A percentile compares a stretch with the other conserved stretches of the same genome.
Conservation (phyloP, 164 flowering plant genomes). For the Stephania japonica region DNA sequence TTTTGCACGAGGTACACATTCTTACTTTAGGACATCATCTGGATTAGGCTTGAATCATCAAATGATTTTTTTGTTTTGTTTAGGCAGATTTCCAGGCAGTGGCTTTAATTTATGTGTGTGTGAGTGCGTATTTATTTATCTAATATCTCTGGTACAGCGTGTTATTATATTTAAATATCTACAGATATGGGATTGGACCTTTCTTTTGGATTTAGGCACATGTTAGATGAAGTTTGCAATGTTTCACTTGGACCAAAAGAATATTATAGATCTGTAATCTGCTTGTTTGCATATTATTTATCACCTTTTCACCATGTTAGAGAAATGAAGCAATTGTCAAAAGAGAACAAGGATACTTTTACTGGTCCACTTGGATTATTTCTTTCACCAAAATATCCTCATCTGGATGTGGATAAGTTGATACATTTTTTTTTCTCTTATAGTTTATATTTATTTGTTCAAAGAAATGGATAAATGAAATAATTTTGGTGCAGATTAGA, state of each 20-base stretch:
- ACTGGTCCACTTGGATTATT: background rate
- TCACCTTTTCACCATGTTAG: background rate
- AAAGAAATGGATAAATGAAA: background rate
- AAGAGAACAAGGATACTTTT: background rate
- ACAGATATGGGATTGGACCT: background rate
- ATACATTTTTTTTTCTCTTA: background rate
- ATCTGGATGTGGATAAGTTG: conserved; percentile 1
- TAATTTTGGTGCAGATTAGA: conserved; percentile 54
- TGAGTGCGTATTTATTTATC: background rate
- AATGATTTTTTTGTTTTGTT: background rate
- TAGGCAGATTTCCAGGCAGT: background rate
- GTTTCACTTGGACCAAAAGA: background rate
- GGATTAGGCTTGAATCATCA: background rate
- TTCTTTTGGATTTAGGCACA: background rate
- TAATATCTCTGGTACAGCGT: background rate
- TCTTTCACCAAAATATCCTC: background rate
- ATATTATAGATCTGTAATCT: background rate
- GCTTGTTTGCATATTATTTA: background rate
- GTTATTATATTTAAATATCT: background rate
- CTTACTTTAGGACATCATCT: background rate
- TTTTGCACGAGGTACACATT: conserved; percentile 77
- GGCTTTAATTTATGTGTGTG: background rate
- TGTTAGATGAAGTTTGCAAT: background rate
- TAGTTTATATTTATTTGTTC: conserved; percentile 5
- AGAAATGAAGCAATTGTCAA: background rate